phyloP scores from a whole-genome alignment of 306 rosid species.

The Rubus idaeus region DNA sequence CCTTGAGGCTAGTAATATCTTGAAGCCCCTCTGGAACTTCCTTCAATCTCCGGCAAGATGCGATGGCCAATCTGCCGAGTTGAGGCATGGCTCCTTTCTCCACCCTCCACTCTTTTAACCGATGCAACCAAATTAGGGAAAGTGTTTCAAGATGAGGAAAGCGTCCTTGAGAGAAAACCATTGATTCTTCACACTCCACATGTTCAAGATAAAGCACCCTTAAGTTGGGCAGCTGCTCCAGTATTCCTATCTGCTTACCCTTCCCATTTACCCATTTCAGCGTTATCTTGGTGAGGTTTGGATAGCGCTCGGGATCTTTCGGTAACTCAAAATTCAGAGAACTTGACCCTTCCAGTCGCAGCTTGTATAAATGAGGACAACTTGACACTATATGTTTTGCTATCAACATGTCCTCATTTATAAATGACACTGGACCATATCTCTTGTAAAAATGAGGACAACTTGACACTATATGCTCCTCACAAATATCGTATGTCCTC shows the following conservation, averaged over 20 bases:
- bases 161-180: conserved; percentile 33
- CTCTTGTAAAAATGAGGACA: conserved; percentile 6
- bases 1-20: not conserved
- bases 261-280: conserved; percentile 24
- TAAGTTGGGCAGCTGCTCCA: conserved; percentile 47
- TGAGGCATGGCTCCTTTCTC: conserved; percentile 39
- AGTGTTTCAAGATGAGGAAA: not conserved
- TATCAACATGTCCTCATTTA: too few relatives aligned
- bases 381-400: not conserved
- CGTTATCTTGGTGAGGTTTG: conserved; percentile 30
- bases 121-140: too few relatives aligned
- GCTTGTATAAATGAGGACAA: conserved; percentile 6
- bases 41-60: not conserved
- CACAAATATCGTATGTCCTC: too few relatives aligned
- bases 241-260: conserved; percentile 34
- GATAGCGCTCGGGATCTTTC: not conserved
- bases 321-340: conserved; percentile 10
- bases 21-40: not conserved
- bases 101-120: conserved; percentile 32
- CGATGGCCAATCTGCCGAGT: not conserved
- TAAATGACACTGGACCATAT: too few relatives aligned
- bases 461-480: not conserved
- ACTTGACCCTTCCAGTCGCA: not conserved
- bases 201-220: conserved; percentile 28
- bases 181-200: fast-evolving